A percentile compares a stretch with the other conserved stretches of the same genome.
phyloP scores from a whole-genome alignment of 2,329 filamentous ascomycete species.

The Beauveria australis region DNA sequence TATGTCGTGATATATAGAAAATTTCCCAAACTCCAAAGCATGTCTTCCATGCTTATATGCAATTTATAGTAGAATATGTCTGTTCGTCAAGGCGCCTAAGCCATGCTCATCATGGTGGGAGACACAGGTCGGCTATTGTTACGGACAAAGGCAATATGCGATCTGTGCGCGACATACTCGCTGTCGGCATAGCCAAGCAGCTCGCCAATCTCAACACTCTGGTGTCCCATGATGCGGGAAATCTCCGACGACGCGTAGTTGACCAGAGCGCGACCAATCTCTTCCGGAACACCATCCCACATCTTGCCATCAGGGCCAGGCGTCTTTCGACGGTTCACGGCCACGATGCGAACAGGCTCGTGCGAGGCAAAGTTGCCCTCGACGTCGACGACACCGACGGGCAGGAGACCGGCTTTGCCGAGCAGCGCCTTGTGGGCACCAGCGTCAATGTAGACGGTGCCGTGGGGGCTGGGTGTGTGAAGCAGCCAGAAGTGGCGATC shows the following conservation, averaged over 20 bases:
- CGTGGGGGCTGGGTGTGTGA: conserved; percentile 83
- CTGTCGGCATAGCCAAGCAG: conserved; percentile 87
- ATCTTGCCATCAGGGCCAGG: conserved; percentile 35
- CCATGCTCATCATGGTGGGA: conserved; percentile 25
- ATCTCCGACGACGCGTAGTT: conserved; percentile 91
- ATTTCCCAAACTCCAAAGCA: conserved; percentile 5
- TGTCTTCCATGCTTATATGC: conserved; percentile 5
- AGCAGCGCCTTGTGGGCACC: conserved; percentile 75
- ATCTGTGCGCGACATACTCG: conserved; percentile 83
- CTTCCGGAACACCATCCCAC: conserved; percentile 47
- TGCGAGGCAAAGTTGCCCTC: conserved; percentile 85
- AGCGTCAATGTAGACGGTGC: conserved; percentile 86
- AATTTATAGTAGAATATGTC: background rate
- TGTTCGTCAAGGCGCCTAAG: background rate
- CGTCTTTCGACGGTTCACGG: conserved; percentile 54
- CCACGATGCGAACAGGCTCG: conserved; percentile 80
- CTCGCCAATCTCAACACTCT: conserved; percentile 71
- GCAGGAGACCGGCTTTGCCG: conserved; percentile 79
- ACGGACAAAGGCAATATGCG: conserved; percentile 73
- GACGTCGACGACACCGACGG: conserved; percentile 84
- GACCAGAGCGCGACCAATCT: conserved; percentile 82
- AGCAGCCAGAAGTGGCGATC: conserved; percentile 97
- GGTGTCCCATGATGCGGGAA: conserved; percentile 70
- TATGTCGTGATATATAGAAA: background rate
- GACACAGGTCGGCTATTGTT: conserved; percentile 46